Evolutionary conservation across 1,284 basidiomycete species (phyloP), one percentile per base, ranked within the genome.

Genomic region (Coniferiporia weirii): DNA sequence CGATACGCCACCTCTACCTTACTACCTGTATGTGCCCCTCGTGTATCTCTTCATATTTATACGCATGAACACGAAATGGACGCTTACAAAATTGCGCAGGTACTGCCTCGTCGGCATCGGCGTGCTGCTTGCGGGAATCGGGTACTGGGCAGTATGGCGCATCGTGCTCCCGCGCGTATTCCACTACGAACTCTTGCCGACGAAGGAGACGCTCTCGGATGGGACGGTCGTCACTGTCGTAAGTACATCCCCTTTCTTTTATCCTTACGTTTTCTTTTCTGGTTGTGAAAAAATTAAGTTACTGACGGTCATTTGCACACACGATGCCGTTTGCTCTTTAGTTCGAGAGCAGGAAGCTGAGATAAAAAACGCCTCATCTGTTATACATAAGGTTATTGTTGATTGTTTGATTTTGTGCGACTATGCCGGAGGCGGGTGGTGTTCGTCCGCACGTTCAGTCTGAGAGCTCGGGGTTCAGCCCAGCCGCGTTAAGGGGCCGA

Each of bases 141-240:
- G 76, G 0, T 85, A 83, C 67, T 85, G 83, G 84, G 76, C 76
- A 0, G 69, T 67, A 6, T 84, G 82, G 82, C 75, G 79, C 0
- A 61, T 81, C 47, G 22, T 79, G 1, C 65, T 84, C 7, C 83
- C 83, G 0, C 68, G 70, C 13, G 65, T 80, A 7, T 79, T 81
- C 53, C 71, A 76, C 2, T 83, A 83, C 65, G 70, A 74, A 55
- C 74, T 81, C 51, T 69, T 77, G 1, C 77, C 79, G 3, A 68
- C 64, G 35, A 83, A 82, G 61, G 78, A 79, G 58, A 71, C 59
- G 8, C 70, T 85, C 4, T 62, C 69, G 4, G 84, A 85, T 61
- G 84, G 82, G 12, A 86, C 82, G 0, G 75, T 79, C 15, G 77
- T 84, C 50, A 82, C 78, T 0, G 59, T 78, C 66, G 82, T 84